Conservation (phyloP, 2,329 filamentous ascomycete species). For the Penicillium sp. region DNA sequence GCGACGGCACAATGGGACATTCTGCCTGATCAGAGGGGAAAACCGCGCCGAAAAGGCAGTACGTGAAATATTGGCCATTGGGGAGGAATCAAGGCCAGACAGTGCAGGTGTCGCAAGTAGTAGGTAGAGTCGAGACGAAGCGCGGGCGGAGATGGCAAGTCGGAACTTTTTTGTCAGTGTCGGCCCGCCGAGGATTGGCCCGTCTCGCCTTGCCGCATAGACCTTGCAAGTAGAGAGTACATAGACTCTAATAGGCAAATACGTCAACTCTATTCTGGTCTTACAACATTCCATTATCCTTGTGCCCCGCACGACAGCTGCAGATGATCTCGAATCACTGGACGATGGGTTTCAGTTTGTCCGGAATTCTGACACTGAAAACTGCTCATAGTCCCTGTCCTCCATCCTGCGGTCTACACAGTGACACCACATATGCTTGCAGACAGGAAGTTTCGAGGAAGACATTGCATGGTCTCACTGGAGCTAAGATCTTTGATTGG, state of each 20-base stretch:
- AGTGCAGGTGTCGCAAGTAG: background rate
- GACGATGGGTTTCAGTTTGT: background rate
- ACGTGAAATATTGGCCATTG: constrained; percentile 29
- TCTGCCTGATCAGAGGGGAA: constrained; percentile 17
- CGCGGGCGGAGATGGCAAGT: constrained; percentile 10
- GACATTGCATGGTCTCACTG: constrained; percentile 19
- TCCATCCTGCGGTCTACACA: background rate
- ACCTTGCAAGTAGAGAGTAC: background rate
- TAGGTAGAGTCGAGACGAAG: background rate
- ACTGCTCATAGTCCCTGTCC: background rate
- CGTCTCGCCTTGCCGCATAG: background rate
- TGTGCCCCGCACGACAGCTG: background rate
- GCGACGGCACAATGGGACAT: constrained; percentile 27
- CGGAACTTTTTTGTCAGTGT: constrained; percentile 27
- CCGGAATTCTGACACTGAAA: background rate
- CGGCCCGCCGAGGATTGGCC: constrained; percentile 19
- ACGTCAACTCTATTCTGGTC: background rate
- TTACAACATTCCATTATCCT: too few species aligned
- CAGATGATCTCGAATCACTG: background rate
- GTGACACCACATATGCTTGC: background rate
- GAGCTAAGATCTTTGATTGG: constrained; percentile 6
- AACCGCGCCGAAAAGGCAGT: constrained; percentile 24
- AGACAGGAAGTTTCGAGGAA: background rate
- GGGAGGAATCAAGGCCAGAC: background rate
- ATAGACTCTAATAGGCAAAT: background rate